These are phyloP conservation scores for Lichtheimia hyalospora DNA, from an alignment of 371 early-diverging fungal species.

Conservation along the genomic window DNA sequence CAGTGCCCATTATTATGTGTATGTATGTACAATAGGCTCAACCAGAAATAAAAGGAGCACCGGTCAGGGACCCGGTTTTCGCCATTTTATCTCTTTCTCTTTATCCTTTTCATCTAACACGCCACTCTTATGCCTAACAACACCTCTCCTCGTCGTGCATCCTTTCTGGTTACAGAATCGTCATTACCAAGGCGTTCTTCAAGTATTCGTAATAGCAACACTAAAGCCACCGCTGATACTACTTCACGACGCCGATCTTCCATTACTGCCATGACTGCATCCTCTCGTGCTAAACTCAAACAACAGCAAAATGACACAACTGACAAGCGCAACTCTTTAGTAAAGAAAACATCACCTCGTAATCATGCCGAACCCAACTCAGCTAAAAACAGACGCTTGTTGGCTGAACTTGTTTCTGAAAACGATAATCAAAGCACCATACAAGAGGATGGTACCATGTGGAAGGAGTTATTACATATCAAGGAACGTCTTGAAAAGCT, in stretches of 20 bases:
- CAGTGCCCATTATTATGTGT: too few species aligned
- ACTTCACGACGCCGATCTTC: background rate
- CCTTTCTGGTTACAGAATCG: background rate
- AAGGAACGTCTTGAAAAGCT: slow-evolving; percentile 14
- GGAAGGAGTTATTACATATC: slow-evolving; percentile 13
- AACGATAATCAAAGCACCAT: background rate
- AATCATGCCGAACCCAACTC: background rate
- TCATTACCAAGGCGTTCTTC: background rate
- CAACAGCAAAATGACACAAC: background rate
- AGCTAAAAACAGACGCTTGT: background rate
- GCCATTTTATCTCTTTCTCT: background rate
- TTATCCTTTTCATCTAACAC: background rate
- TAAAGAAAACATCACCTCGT: background rate
- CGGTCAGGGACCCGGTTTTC: background rate
- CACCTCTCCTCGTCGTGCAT: background rate
- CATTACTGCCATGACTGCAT: background rate
- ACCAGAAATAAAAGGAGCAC: too few species aligned
- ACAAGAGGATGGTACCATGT: background rate
- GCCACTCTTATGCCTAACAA: background rate
- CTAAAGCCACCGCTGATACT: background rate
- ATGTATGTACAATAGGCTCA: too few species aligned
- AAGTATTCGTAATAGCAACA: background rate
- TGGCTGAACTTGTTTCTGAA: background rate
- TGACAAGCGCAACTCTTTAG: background rate
- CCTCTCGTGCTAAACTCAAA: too few species aligned